Base-by-base conservation (phyloP, 441 rosid genomes). In the Gossypium davidsonii region DNA sequence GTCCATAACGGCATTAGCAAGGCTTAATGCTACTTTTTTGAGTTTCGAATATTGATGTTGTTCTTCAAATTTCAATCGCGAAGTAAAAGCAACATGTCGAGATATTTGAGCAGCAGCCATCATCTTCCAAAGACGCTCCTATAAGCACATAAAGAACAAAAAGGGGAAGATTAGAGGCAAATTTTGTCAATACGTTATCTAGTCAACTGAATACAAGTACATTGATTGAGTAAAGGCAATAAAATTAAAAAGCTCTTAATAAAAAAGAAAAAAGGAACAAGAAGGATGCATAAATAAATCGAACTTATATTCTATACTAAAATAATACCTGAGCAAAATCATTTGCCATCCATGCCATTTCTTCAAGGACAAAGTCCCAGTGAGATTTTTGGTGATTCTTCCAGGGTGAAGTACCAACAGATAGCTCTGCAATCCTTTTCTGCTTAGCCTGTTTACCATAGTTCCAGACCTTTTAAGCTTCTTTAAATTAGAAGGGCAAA, bases 51-150 rank as follows among this genome's bases (percentile, higher is more conserved):
- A 69, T 72, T 79, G 90, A 78, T 76, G 80, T 72, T 74, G 86
- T 81, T 86, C 87, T 73, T 89, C 89, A 70, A 80, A 81, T 82
- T 84, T 96, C 77, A 80, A 65, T 66, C 78, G 87, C 67, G 88
- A 90, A 80, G 87, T 82, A 73, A 85, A 82, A 73, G 90, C 95
- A 79, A 76, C 83, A 65, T 80, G 84, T 77, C 66, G 91, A 83
- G 91, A 90, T 78, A 89, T 83, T 83, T 90, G 97, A 73, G 97
- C 89, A 71, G 99, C 98, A 80, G 95, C 94, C 70, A 95, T 91
- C 85, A 83, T 88, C 85, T 96, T 96, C 99, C 99, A 96, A 77
- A 96, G 85, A 42, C 98, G 96, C 85, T 96, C 99, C 99, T 96
- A 76, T 18, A 77, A 79, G 76, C 59, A 62, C 10, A 46, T 57